Evolutionary conservation across 495 filamentous ascomycete genomes (phyloP).

Genomic region (Annulohypoxylon stygium): DNA sequence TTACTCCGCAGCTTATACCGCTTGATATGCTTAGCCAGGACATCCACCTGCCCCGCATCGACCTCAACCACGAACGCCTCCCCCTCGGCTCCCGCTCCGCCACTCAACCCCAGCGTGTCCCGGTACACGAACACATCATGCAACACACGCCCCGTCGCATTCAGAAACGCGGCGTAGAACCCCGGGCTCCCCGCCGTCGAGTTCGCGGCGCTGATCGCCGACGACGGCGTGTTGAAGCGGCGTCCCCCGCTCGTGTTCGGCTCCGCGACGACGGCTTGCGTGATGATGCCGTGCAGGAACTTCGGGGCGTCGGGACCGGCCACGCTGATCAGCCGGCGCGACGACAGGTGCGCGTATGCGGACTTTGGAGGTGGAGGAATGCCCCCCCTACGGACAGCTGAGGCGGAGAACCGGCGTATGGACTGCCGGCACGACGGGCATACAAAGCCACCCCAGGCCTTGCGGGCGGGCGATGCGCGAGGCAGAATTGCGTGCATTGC

Average conservation of each 20-base stretch:
- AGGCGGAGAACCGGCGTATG: constrained; percentile 37
- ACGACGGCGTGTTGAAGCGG: constrained; percentile 27
- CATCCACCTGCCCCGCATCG: constrained; percentile 72
- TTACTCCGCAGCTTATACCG: constrained; percentile 88
- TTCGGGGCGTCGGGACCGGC: constrained; percentile 81
- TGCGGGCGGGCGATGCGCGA: constrained; percentile 7
- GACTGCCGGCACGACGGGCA: constrained; percentile 47
- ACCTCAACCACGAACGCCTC: constrained; percentile 82
- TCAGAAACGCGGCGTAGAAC: constrained; percentile 86
- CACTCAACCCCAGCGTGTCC: constrained; percentile 52
- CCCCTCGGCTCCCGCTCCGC: constrained; percentile 57
- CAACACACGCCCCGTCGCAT: constrained; percentile 83
- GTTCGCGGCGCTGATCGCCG: constrained; percentile 22
- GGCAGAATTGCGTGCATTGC: constrained; percentile 13
- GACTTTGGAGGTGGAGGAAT: constrained; percentile 56
- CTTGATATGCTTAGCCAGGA: constrained; percentile 76
- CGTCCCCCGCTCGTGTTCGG: constrained; percentile 19
- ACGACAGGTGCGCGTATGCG: constrained; percentile 68
- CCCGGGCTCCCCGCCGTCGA: constrained; percentile 51
- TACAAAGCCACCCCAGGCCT: constrained; percentile 28
- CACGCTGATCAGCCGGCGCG: constrained; percentile 82
- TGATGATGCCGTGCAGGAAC: constrained; percentile 90
- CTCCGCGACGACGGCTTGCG: constrained; percentile 72
- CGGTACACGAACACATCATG: constrained; percentile 93
- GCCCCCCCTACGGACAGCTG: constrained; percentile 15